These are phyloP conservation scores for Dryadomyces sulphureus DNA, from an alignment of 2,329 filamentous ascomycete species.

Conservation along the genomic window DNA sequence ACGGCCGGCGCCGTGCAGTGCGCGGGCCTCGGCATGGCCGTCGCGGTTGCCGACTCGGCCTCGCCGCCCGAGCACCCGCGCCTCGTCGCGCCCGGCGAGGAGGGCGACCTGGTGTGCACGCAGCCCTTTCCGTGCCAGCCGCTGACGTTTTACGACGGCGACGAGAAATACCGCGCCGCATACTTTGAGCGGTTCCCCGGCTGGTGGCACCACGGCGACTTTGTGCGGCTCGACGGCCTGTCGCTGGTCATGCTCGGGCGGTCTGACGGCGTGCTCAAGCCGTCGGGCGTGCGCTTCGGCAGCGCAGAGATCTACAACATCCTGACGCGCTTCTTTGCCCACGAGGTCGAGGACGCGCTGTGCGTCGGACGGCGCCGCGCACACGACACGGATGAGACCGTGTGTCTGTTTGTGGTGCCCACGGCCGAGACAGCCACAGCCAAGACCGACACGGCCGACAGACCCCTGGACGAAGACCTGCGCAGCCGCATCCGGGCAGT, in stretches of 20 bases:
- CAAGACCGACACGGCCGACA: slow-evolving; percentile 17
- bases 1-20: slow-evolving; percentile 63
- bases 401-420: slow-evolving; percentile 81
- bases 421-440: slow-evolving; percentile 29
- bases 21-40: slow-evolving; percentile 66
- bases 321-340: slow-evolving; percentile 67
- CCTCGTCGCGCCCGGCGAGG: slow-evolving; percentile 41
- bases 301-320: slow-evolving; percentile 94
- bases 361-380: slow-evolving; percentile 67
- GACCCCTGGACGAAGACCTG: slow-evolving; percentile 43
- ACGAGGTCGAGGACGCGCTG: slow-evolving; percentile 68
- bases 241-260: slow-evolving; percentile 83
- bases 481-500: slow-evolving; percentile 47
- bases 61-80: slow-evolving; percentile 35
- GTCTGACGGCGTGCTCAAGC: slow-evolving; percentile 87
- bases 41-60: slow-evolving; percentile 42
- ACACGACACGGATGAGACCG: slow-evolving; percentile 67
- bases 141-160: slow-evolving; percentile 69
- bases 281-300: slow-evolving; percentile 79
- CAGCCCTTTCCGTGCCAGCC: slow-evolving; percentile 84
- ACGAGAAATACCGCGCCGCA: slow-evolving; percentile 62
- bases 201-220: slow-evolving; percentile 92
- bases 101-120: slow-evolving; percentile 79
- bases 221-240: slow-evolving; percentile 54
- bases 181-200: slow-evolving; percentile 77